Evolutionary conservation across 2,329 filamentous ascomycete genomes (phyloP).

Genomic region (Colletotrichum theobromicola): DNA sequence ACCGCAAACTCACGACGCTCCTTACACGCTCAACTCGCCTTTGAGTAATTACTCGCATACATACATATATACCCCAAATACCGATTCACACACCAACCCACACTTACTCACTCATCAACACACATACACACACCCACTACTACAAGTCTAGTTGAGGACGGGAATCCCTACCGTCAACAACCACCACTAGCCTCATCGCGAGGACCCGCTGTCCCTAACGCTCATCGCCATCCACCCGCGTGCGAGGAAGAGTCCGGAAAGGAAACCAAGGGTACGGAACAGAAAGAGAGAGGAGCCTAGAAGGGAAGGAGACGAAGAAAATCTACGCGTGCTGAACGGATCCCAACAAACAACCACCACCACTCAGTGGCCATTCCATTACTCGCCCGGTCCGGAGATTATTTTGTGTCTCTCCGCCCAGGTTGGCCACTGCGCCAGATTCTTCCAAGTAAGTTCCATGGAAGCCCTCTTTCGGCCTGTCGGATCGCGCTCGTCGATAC

Average conservation of each 20-base stretch:
- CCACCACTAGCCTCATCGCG: constrained; percentile 37
- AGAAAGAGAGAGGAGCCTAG: background rate
- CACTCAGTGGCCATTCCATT: constrained; percentile 23
- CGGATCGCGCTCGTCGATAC: constrained; percentile 41
- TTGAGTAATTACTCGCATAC: constrained; percentile 24
- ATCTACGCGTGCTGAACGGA: constrained; percentile 41
- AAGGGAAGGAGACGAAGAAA: constrained; percentile 20
- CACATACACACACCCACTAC: background rate
- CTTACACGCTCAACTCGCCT: constrained; percentile 34
- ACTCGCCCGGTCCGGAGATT: constrained; percentile 33
- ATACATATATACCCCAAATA: background rate
- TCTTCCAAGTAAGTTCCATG: constrained; percentile 45
- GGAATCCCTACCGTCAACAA: constrained; percentile 28
- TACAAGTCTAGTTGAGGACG: constrained; percentile 3
- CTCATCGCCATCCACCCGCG: constrained; percentile 23
- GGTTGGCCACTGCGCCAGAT: constrained; percentile 37
- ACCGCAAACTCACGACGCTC: constrained; percentile 47
- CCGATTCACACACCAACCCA: background rate
- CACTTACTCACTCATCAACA: background rate
- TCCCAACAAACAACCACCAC: constrained; percentile 14
- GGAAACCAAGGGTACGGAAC: background rate
- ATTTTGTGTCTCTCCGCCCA: constrained; percentile 26
- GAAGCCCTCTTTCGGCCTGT: constrained; percentile 34
- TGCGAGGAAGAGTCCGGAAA: background rate
- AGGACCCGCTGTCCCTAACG: constrained; percentile 43